Evolutionary conservation across 352 stramenopile genomes (phyloP), one percentile per base, ranked within the genome.

Genomic region (Thraustochytrium striatum): DNA sequence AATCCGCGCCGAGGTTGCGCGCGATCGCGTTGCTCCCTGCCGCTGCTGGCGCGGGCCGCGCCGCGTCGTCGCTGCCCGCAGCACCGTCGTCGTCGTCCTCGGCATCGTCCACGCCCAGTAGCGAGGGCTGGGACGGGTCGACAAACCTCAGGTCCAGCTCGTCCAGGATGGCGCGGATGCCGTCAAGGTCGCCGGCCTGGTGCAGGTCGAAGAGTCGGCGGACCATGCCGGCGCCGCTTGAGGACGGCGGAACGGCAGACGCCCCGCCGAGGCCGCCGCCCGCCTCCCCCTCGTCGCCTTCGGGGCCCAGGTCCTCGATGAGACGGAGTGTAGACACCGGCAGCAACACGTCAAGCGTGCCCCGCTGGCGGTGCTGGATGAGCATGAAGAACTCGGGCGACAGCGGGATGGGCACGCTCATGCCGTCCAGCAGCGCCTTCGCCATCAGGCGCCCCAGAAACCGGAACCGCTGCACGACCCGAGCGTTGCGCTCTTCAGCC

Each of bases 321-420:
- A 75, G 50, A 0, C 41, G 5, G 28, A 75, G 21, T 5, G 65
- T 38, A n/a, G 65, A 75, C 1, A 75, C 25, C 5, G 65, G 65
- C 39, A 75, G 32, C 21, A 75, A 43, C 3, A 38, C 65, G 7
- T 75, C 65, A 30, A 19, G 41, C 44, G 50, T 62, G 39, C 65
- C 65, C 25, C 65, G 65, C 36, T 75, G 65, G 16, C 65, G 32
- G 28, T 75, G 65, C 36, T 75, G 65, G 30, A 75, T 58, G 28
- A 80, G 47, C 55, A 72, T 72, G 35, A 80, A 80, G 47, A 80
- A 80, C 41, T 72, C 55, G 7, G 55, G n/a, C 3, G 55, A 69
- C 16, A 80, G 47, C 1, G 70, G 70, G 28, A 80, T 11, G 2
- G 70, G 70, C 7, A 80, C 70, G 33, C 52, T 80, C 70, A 72